A percentile compares a stretch with the other conserved stretches of the same genome.
Evolutionary conservation across 2,329 filamentous ascomycete species (phyloP).

Genomic region (Neocatenulostroma microsporum): DNA sequence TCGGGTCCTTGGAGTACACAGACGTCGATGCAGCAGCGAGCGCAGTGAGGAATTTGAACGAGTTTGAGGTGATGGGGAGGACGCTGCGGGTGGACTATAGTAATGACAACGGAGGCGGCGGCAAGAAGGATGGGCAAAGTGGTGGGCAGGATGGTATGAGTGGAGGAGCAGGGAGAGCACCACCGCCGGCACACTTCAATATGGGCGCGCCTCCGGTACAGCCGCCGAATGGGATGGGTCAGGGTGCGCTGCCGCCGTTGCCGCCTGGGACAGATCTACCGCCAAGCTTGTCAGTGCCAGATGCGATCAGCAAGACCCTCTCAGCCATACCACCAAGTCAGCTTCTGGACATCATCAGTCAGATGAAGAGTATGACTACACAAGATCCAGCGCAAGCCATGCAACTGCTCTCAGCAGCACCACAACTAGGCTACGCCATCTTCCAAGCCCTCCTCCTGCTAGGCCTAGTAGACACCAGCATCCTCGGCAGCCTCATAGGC

Average conservation of each 20-base stretch:
- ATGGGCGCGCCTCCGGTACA: constrained; percentile 25
- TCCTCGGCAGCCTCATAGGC: constrained; percentile 75
- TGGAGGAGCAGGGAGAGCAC: constrained; percentile 22
- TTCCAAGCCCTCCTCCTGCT: constrained; percentile 92
- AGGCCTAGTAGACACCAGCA: constrained; percentile 79
- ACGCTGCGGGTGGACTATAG: constrained; percentile 94
- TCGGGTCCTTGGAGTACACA: constrained; percentile 92
- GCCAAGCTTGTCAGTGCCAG: constrained; percentile 72
- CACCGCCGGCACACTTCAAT: constrained; percentile 40
- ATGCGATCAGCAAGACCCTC: constrained; percentile 87
- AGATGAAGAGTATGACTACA: constrained; percentile 87
- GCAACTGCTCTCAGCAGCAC: constrained; percentile 78
- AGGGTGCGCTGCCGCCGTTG: constrained; percentile 62
- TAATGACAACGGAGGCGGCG: constrained; percentile 74
- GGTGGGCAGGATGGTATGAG: constrained; percentile 18
- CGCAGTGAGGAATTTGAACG: constrained; percentile 90
- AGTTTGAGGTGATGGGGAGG: constrained; percentile 88
- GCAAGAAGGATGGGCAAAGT: constrained; percentile 11
- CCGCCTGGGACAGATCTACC: constrained; percentile 79
- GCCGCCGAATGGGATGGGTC: constrained; percentile 27
- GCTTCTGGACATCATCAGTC: constrained; percentile 83
- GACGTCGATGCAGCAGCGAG: constrained; percentile 88
- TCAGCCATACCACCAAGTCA: constrained; percentile 78
- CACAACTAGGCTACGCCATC: constrained; percentile 87
- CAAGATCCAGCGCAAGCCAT: constrained; percentile 75